These are phyloP conservation scores for Marchantia paleacea DNA, from an alignment of 225 moss, liverwort and hornwort species.

Conservation along the genomic window DNA sequence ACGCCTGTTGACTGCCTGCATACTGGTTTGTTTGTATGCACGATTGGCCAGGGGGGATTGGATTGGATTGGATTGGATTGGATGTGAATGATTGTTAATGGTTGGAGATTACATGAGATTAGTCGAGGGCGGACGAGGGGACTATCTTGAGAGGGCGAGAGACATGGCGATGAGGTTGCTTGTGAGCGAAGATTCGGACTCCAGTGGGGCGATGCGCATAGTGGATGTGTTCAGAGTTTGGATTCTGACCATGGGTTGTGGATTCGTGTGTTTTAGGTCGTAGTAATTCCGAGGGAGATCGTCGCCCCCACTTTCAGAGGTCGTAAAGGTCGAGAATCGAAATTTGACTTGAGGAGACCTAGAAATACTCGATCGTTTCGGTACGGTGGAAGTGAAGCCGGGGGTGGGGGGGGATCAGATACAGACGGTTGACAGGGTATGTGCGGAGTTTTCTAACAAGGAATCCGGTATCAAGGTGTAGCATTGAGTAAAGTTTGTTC, in stretches of 20 bases:
- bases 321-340: background rate
- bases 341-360: constrained; percentile 8
- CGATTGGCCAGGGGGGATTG: background rate
- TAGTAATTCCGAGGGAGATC: constrained; percentile 3
- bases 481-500: background rate
- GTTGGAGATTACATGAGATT: too few relatives aligned
- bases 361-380: background rate
- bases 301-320: background rate
- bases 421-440: background rate
- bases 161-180: background rate
- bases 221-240: background rate
- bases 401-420: background rate
- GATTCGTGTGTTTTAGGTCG: constrained; percentile 8
- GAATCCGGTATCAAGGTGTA: background rate
- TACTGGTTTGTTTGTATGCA: background rate
- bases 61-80: background rate
- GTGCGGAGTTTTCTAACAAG: background rate
- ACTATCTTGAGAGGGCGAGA: background rate
- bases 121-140: background rate
- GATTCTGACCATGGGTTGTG: too few relatives aligned
- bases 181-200: background rate
- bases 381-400: background rate
- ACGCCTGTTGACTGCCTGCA: background rate
- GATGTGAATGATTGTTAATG: background rate
- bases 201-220: background rate